Percentiles rank a stretch among this genome's conserved stretches.
Conservation (phyloP, 1,284 basidiomycete species). For the Coniferiporia weirii region DNA sequence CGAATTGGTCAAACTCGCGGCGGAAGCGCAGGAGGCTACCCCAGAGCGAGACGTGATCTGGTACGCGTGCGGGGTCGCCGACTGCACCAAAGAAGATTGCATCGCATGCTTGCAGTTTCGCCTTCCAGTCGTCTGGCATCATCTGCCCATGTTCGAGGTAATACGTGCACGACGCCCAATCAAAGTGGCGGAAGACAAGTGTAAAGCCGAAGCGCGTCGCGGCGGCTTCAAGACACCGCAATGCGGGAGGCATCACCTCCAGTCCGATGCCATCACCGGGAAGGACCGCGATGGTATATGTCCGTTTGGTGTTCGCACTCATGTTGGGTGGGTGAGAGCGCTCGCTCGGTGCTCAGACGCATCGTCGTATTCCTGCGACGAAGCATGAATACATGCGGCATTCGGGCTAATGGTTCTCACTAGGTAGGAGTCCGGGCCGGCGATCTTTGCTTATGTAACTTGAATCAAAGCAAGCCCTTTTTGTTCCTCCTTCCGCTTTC, state of each 20-base stretch:
- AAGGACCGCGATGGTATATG: conserved; percentile 48
- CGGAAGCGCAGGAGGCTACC: conserved; percentile 46
- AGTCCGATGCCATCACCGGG: conserved; percentile 55
- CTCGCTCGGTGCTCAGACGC: not conserved
- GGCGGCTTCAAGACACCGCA: conserved; percentile 33
- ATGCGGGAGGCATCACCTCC: conserved; percentile 43
- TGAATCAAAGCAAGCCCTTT: too few species aligned
- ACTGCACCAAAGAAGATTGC: conserved; percentile 39
- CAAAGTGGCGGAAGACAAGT: conserved; percentile 33
- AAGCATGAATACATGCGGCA: too few species aligned
- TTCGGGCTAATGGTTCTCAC: too few species aligned
- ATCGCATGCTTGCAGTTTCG: conserved; percentile 29
- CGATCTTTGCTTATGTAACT: too few species aligned
- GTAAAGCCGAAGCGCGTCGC: conserved; percentile 27
- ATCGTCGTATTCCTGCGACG: not conserved
- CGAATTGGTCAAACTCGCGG: conserved; percentile 50
- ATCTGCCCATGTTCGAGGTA: conserved; percentile 31
- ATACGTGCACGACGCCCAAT: conserved; percentile 32
- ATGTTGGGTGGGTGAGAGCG: not conserved
- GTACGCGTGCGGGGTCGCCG: conserved; percentile 37
- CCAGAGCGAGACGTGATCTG: conserved; percentile 55
- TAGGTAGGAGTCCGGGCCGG: too few species aligned
- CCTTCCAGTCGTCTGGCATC: conserved; percentile 34
- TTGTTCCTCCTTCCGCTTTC: too few species aligned
- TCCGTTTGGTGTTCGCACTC: conserved; percentile 3